phyloP scores from a whole-genome alignment of 805 yeast genomes.

The Yamadazyma endophytica region DNA sequence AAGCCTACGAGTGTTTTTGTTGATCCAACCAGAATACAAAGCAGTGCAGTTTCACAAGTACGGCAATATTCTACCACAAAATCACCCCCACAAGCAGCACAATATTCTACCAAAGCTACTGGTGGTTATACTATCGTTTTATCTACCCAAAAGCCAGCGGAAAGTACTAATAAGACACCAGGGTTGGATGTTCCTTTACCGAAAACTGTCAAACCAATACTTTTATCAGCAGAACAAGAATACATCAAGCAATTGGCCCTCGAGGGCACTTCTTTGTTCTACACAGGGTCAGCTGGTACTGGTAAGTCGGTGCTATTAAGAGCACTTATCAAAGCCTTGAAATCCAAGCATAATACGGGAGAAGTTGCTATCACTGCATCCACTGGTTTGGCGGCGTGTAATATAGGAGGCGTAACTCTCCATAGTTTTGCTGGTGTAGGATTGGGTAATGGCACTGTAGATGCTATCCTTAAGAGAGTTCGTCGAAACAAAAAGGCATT shows the following conservation, averaged over 20 bases:
- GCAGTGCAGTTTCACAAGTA: too few species aligned
- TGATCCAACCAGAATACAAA: too few species aligned
- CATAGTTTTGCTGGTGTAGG: constrained; percentile 81
- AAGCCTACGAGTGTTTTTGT: too few species aligned
- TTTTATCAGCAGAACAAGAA: constrained; percentile 54
- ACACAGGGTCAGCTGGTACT: constrained; percentile 98
- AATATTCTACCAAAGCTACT: not conserved
- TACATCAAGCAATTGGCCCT: constrained; percentile 61
- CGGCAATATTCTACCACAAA: too few species aligned
- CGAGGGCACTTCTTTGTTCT: constrained; percentile 68
- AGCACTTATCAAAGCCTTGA: constrained; percentile 53
- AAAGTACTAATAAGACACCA: not conserved
- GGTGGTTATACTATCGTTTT: constrained; percentile 3
- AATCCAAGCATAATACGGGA: constrained; percentile 40
- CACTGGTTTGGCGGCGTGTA: constrained; percentile 80
- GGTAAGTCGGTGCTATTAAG: constrained; percentile 89
- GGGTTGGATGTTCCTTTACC: constrained; percentile 5
- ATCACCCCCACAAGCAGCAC: constrained; percentile 5
- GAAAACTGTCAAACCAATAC: constrained; percentile 33
- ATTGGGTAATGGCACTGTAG: constrained; percentile 53
- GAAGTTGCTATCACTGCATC: constrained; percentile 77
- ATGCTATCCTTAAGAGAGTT: constrained; percentile 47
- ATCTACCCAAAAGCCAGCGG: constrained; percentile 9
- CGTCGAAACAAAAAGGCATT: constrained; percentile 46
- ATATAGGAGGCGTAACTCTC: constrained; percentile 73